phyloP scores from a whole-genome alignment of 2,329 filamentous ascomycete genomes.

The Pseudocercospora macadamiae region DNA sequence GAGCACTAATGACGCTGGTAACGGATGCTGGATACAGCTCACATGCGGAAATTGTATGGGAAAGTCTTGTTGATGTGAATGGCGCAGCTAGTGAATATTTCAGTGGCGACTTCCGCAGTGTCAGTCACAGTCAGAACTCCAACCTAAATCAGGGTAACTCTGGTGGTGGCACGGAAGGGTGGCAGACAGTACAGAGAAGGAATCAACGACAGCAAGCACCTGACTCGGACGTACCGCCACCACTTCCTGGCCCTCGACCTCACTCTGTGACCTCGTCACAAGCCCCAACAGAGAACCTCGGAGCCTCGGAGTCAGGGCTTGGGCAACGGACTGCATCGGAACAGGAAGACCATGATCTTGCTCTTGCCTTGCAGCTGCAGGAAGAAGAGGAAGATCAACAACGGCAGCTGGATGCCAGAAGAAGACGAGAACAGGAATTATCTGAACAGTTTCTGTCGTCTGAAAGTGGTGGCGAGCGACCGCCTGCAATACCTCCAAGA shows the following conservation, averaged over 20 bases:
- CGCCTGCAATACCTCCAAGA: constrained; percentile 34
- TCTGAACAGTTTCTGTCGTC: constrained; percentile 67
- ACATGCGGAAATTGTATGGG: constrained; percentile 94
- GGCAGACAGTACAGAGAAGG: constrained; percentile 59
- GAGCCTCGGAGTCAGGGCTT: constrained; percentile 25
- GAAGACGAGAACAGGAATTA: constrained; percentile 67
- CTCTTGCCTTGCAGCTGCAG: constrained; percentile 87
- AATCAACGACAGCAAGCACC: constrained; percentile 26
- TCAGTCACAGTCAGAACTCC: constrained; percentile 61
- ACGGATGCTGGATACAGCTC: constrained; percentile 89
- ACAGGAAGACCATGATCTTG: constrained; percentile 82
- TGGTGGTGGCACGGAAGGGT: constrained; percentile 47
- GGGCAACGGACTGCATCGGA: constrained; percentile 56
- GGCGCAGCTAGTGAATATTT: constrained; percentile 82
- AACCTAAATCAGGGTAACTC: constrained; percentile 30
- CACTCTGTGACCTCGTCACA: constrained; percentile 17
- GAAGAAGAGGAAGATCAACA: constrained; percentile 88
- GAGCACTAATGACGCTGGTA: constrained; percentile 78
- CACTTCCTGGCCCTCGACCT: constrained; percentile 33
- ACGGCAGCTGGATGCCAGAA: constrained; percentile 59
- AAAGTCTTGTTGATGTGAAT: constrained; percentile 85
- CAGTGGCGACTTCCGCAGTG: constrained; percentile 84
- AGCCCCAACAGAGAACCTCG: constrained; percentile 2
- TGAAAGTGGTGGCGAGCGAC: constrained; percentile 50
- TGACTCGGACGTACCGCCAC: constrained; percentile 25